phyloP scores from a whole-genome alignment of 148 eudicot genomes.

The Chenopodium formosanum region DNA sequence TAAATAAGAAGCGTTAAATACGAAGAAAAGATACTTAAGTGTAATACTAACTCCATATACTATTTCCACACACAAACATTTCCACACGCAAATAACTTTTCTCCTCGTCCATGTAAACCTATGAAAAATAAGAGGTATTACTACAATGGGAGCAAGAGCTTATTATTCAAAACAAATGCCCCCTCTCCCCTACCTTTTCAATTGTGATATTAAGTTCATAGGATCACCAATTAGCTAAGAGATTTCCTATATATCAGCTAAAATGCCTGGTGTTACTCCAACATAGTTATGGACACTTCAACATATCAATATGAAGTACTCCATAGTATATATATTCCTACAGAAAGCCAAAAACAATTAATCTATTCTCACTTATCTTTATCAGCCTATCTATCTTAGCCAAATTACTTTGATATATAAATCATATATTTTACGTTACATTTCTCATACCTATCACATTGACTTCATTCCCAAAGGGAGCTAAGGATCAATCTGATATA shows the following conservation, averaged over 20 bases:
- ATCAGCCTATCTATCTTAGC: neutral
- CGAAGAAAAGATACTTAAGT: too few species aligned
- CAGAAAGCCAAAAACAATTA: neutral
- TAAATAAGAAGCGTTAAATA: too few species aligned
- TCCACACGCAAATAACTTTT: neutral
- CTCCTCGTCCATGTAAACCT: neutral
- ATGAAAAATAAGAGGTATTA: neutral
- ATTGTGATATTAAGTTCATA: too few species aligned
- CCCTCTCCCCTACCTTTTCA: too few species aligned
- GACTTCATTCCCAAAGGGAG: neutral
- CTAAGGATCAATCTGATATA: neutral
- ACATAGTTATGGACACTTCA: neutral
- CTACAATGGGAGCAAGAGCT: too few species aligned
- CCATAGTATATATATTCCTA: neutral
- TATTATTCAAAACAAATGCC: too few species aligned
- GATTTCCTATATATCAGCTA: neutral
- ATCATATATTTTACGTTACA: neutral
- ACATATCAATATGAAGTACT: neutral
- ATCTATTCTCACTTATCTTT: neutral
- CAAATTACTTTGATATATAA: neutral
- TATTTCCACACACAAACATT: too few species aligned
- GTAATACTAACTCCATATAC: too few species aligned
- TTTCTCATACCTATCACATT: neutral
- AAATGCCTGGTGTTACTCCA: neutral
- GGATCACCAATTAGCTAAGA: neutral